Evolutionary conservation across 768 basidiomycete species (phyloP).

Genomic region (Suillus subalutaceus): DNA sequence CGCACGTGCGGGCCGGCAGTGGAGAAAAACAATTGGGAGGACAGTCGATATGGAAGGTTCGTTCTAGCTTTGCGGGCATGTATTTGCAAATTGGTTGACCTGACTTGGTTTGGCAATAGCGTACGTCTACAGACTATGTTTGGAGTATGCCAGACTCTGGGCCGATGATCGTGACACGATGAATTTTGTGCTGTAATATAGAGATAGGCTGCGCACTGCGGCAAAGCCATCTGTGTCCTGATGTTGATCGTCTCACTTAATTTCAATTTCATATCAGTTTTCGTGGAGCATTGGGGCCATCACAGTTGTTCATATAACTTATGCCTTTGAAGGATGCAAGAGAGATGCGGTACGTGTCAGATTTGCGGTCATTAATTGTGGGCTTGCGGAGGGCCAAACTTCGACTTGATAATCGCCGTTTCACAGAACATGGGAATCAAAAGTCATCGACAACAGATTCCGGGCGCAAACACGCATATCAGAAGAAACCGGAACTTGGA

Average conservation of each 20-base stretch:
- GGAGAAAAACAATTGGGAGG: slow-evolving; percentile 85
- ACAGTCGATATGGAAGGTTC: slow-evolving; percentile 91
- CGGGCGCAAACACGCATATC: background rate
- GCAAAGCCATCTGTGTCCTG: background rate
- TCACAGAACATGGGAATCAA: background rate
- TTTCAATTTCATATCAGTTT: background rate
- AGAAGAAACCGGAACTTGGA: slow-evolving; percentile 4
- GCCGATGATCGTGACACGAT: slow-evolving; percentile 83
- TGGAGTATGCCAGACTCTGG: slow-evolving; percentile 88
- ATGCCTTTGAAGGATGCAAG: background rate
- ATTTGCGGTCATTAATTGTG: background rate
- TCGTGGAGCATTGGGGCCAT: background rate
- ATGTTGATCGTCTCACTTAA: background rate
- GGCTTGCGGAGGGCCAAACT: background rate
- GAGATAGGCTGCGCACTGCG: background rate
- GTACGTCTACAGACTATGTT: slow-evolving; percentile 83
- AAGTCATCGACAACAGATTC: background rate
- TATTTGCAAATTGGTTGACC: slow-evolving; percentile 3
- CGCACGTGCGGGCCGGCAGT: slow-evolving; percentile 89
- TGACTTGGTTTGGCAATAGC: slow-evolving; percentile 41
- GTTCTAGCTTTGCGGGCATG: slow-evolving; percentile 26
- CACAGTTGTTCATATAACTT: slow-evolving; percentile 2
- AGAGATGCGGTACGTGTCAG: background rate
- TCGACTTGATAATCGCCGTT: background rate
- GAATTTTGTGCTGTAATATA: slow-evolving; percentile 36